A percentile compares a stretch with the other conserved stretches of the same genome.
Evolutionary conservation across 2,329 filamentous ascomycete species (phyloP).

Genomic region (Monosporascus ibericus): DNA sequence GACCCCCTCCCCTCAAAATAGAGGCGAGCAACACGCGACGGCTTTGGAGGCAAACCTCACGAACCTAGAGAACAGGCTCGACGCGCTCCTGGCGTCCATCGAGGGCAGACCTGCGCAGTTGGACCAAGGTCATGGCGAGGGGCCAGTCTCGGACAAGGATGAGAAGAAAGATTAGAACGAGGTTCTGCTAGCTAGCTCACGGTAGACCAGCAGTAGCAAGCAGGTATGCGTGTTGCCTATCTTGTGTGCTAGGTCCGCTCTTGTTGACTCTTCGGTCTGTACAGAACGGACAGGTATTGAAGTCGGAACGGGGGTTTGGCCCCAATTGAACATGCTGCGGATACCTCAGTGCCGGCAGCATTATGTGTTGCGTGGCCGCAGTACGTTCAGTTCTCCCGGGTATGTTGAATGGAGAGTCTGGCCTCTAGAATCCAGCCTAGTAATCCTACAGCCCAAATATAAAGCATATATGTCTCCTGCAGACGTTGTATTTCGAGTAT

Average conservation of each 20-base stretch:
- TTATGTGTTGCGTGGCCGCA: too few species aligned
- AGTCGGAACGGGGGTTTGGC: neutral
- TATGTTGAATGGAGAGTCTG: too few species aligned
- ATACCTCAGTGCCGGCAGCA: neutral
- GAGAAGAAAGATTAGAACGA: neutral
- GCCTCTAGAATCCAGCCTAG: too few species aligned
- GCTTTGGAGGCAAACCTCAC: conserved; percentile 26
- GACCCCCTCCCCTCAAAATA: conserved; percentile 9
- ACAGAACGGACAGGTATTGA: neutral
- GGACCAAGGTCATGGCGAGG: neutral
- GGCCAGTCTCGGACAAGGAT: neutral
- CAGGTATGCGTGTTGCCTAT: too few species aligned
- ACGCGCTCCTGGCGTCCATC: conserved; percentile 25
- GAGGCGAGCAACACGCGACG: conserved; percentile 27
- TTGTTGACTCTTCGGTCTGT: neutral
- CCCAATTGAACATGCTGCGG: neutral
- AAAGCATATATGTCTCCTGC: too few species aligned
- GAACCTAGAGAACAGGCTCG: conserved; percentile 25
- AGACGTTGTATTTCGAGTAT: too few species aligned
- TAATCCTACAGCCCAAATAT: too few species aligned
- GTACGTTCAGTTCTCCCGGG: too few species aligned
- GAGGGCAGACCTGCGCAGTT: conserved; percentile 10
- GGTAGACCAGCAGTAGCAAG: neutral
- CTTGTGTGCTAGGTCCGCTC: neutral
- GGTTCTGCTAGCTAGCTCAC: neutral